These are phyloP conservation scores for Citrus cavaleriei DNA, from an alignment of 345 rosid species.

Conservation along the genomic window DNA sequence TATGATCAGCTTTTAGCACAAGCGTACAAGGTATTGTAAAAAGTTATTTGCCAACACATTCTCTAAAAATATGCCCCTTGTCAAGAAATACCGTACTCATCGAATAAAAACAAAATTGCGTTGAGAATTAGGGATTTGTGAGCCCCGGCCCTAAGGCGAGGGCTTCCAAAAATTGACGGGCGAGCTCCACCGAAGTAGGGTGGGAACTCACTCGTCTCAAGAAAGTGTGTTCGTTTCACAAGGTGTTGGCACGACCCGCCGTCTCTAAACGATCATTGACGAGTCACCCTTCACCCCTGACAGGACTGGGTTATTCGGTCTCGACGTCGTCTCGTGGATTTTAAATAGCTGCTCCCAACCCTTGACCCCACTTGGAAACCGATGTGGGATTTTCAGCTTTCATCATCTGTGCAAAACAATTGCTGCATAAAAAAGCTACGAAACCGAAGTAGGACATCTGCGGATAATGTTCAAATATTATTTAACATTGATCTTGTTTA, in stretches of 20 bases:
- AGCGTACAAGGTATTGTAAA: too few species aligned
- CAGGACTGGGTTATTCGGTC: constrained; percentile 28
- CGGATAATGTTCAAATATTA: too few species aligned
- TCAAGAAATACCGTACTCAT: too few species aligned
- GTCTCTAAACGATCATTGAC: constrained; percentile 78
- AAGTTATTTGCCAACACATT: neutral
- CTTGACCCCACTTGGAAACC: neutral
- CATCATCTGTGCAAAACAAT: too few species aligned
- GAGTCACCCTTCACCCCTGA: constrained; percentile 75
- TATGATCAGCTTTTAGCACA: neutral
- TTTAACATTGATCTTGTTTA: too few species aligned
- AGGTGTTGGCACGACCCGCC: constrained; percentile 87
- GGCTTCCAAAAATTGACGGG: constrained; percentile 96
- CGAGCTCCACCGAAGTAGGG: constrained; percentile 58
- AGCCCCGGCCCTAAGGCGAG: constrained; percentile 32
- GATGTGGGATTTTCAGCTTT: neutral
- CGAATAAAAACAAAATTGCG: too few species aligned
- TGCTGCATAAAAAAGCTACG: too few species aligned
- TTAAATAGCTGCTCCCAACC: neutral
- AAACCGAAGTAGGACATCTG: too few species aligned
- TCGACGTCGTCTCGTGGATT: rapidly evolving
- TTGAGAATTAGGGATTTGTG: neutral
- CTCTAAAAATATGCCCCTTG: too few species aligned
- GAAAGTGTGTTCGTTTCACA: constrained; percentile 26
- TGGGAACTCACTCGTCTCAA: constrained; percentile 49